Conservation (phyloP, 768 basidiomycete genomes). For the Termitomyces heimii region DNA sequence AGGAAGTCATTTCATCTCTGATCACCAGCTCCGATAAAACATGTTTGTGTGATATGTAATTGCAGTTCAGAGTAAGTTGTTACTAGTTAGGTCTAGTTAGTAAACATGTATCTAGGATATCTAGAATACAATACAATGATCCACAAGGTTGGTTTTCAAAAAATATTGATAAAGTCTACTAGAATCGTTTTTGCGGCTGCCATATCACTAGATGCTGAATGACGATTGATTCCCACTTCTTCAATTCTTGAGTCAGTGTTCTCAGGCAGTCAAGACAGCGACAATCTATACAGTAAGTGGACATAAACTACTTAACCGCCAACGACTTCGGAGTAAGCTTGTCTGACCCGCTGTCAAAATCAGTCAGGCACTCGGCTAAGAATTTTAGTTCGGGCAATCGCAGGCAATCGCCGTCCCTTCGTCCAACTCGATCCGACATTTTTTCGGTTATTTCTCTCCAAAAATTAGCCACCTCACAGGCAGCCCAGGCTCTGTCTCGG, state of each 20-base stretch:
- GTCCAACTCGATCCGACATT: neutral
- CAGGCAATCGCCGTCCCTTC: neutral
- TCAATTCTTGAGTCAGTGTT: neutral
- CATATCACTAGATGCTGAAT: neutral
- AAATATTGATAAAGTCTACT: neutral
- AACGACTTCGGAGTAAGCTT: neutral
- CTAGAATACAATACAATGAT: neutral
- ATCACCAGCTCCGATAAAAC: slow-evolving; percentile 9
- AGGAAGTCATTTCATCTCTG: slow-evolving; percentile 18
- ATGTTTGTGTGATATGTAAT: neutral
- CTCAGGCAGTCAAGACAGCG: neutral
- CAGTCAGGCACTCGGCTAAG: slow-evolving; percentile 1
- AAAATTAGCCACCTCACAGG: slow-evolving; percentile 1
- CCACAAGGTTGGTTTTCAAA: neutral
- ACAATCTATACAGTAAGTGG: neutral
- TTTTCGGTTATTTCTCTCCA: neutral
- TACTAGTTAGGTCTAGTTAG: neutral
- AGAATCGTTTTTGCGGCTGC: neutral
- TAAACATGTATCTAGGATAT: neutral
- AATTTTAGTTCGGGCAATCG: neutral
- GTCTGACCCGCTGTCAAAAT: neutral
- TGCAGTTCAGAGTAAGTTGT: neutral
- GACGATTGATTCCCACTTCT: neutral
- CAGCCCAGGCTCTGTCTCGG: neutral
- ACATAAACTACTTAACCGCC: neutral